Conservation (phyloP, 2,329 filamentous ascomycete species). For the Xylaria arbuscula region DNA sequence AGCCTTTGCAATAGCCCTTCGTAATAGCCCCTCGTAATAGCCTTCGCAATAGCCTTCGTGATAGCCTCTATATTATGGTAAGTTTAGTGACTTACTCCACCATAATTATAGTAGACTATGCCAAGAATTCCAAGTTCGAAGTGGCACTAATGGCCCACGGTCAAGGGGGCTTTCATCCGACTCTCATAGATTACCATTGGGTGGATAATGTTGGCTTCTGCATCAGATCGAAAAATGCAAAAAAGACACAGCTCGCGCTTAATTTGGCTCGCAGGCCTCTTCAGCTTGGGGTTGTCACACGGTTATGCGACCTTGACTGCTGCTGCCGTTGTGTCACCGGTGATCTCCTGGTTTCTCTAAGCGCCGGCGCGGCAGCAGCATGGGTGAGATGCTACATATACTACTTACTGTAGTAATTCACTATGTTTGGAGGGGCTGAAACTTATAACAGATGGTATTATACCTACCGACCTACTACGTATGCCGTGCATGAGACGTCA, state of each 20-base stretch:
- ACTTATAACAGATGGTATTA: not conserved
- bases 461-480: too few species aligned
- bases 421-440: slow-evolving; percentile 31
- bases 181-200: slow-evolving; percentile 14
- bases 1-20: too few species aligned
- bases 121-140: too few species aligned
- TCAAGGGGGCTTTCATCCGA: slow-evolving; percentile 10
- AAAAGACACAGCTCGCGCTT: not conserved
- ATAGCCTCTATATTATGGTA: too few species aligned
- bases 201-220: not conserved
- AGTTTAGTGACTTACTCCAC: too few species aligned
- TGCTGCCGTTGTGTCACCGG: slow-evolving; percentile 6
- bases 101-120: too few species aligned
- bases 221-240: slow-evolving; percentile 11
- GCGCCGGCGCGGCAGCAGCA: slow-evolving; percentile 10
- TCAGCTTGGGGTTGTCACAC: not conserved
- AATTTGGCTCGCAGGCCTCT: slow-evolving; percentile 9
- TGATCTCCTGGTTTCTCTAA: slow-evolving; percentile 15
- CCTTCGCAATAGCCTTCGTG: too few species aligned
- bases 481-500: not conserved
- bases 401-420: not conserved
- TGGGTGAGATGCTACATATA: not conserved
- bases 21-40: too few species aligned
- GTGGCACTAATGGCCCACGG: too few species aligned
- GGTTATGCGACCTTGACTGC: slow-evolving; percentile 14